A percentile compares a stretch with the other conserved stretches of the same genome.
phyloP scores from a whole-genome alignment of 441 rosid species.

The Gossypium lobatum region DNA sequence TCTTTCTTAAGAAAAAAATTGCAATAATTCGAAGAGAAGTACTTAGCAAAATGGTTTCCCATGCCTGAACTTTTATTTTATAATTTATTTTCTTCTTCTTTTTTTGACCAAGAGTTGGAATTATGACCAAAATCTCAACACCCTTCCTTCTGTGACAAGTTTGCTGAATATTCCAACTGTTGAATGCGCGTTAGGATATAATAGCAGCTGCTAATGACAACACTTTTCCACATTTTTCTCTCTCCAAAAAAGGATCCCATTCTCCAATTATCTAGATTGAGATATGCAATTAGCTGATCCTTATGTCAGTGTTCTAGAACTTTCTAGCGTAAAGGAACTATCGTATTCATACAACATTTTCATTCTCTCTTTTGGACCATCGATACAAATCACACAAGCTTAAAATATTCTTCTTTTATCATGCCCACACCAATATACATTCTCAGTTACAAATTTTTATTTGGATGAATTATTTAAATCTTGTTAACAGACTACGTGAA shows the following conservation, averaged over 20 bases:
- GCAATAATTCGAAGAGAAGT: neutral
- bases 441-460: no score
- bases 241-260: no score
- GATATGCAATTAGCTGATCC: no score
- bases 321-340: neutral
- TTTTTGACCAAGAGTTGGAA: neutral
- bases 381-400: no score
- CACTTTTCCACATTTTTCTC: no score
- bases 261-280: no score
- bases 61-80: neutral
- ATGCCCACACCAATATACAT: no score
- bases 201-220: no score
- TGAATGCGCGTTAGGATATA: neutral
- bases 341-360: neutral
- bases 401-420: no score
- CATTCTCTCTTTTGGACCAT: no score
- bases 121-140: neutral
- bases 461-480: no score
- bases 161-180: neutral
- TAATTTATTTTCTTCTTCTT: neutral
- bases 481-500: no score
- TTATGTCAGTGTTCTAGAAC: neutral
- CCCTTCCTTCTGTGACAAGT: neutral
- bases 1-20: neutral
- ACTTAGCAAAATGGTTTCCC: neutral